phyloP scores from a whole-genome alignment of 768 basidiomycete genomes.

The Dentipellis sp. region DNA sequence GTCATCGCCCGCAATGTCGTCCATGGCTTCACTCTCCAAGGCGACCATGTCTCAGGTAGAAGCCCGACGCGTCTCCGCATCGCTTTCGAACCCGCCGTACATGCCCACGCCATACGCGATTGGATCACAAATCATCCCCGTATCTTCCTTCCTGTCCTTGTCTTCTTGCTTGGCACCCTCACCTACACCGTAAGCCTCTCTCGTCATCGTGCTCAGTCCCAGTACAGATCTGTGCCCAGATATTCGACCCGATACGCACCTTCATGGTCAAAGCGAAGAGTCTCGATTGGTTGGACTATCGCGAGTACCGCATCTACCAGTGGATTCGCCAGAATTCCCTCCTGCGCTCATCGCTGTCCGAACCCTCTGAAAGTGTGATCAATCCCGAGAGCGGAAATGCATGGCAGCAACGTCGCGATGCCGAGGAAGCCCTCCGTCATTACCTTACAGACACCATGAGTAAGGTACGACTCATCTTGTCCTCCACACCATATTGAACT shows the following conservation, averaged over 20 bases:
- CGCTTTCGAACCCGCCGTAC: constrained; percentile 54
- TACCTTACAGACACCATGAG: constrained; percentile 78
- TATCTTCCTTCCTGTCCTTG: constrained; percentile 68
- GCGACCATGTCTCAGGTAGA: not conserved
- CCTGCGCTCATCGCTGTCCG: constrained; percentile 31
- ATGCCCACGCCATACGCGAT: constrained; percentile 56
- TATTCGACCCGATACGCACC: constrained; percentile 88
- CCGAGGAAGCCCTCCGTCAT: constrained; percentile 51
- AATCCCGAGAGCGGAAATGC: constrained; percentile 30
- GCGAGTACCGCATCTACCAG: constrained; percentile 32
- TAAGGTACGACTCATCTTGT: constrained; percentile 22
- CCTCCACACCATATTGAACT: constrained; percentile 1
- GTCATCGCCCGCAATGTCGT: constrained; percentile 76
- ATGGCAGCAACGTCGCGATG: constrained; percentile 84
- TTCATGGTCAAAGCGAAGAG: constrained; percentile 79
- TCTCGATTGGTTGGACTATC: constrained; percentile 76
- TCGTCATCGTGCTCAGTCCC: not conserved
- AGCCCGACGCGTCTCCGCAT: constrained; percentile 37
- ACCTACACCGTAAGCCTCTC: constrained; percentile 66
- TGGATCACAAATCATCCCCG: constrained; percentile 86
- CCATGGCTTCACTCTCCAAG: constrained; percentile 40
- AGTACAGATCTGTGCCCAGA: constrained; percentile 31
- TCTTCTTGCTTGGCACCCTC: constrained; percentile 84
- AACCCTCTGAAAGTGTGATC: constrained; percentile 14
- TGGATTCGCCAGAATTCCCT: constrained; percentile 64